A percentile compares a stretch with the other conserved stretches of the same genome.
Conservation (phyloP, 169 alveolate species). For the Cryptosporidium parvum region DNA sequence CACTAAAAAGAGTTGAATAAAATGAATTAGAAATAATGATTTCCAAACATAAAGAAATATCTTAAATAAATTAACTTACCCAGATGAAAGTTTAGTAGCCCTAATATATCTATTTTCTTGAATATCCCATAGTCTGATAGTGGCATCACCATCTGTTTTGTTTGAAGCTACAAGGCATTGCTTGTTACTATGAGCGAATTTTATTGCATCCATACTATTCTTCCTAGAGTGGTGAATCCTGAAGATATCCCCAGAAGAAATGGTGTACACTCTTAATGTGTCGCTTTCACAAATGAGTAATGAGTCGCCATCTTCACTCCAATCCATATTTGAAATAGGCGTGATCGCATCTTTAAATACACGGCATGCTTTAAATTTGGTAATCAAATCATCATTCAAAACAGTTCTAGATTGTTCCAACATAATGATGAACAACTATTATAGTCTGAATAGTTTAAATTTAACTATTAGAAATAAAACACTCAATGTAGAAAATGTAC, state of each 20-base stretch:
- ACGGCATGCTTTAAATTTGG: conserved; percentile 56
- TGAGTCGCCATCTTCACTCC: conserved; percentile 77
- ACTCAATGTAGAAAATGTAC: not conserved
- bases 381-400: conserved; percentile 40
- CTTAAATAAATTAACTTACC: conserved; percentile 19
- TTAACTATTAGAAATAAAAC: not conserved
- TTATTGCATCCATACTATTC: conserved; percentile 65
- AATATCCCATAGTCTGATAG: conserved; percentile 57
- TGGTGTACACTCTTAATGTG: conserved; percentile 64
- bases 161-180: conserved; percentile 69
- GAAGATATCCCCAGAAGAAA: conserved; percentile 63
- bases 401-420: conserved; percentile 1
- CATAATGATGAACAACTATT: not conserved
- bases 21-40: not conserved
- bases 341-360: conserved; percentile 68
- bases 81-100: conserved; percentile 53
- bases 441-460: not conserved
- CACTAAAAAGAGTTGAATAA: conserved; percentile 3
- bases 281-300: conserved; percentile 65
- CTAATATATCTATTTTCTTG: conserved; percentile 62
- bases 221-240: conserved; percentile 64
- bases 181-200: conserved; percentile 68
- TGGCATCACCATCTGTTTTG: conserved; percentile 50
- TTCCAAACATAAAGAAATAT: not conserved
- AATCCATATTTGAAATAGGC: conserved; percentile 64